These are phyloP conservation scores for Debaryomyces robertsiae DNA, from an alignment of 1,139 yeast species.

Conservation along the genomic window DNA sequence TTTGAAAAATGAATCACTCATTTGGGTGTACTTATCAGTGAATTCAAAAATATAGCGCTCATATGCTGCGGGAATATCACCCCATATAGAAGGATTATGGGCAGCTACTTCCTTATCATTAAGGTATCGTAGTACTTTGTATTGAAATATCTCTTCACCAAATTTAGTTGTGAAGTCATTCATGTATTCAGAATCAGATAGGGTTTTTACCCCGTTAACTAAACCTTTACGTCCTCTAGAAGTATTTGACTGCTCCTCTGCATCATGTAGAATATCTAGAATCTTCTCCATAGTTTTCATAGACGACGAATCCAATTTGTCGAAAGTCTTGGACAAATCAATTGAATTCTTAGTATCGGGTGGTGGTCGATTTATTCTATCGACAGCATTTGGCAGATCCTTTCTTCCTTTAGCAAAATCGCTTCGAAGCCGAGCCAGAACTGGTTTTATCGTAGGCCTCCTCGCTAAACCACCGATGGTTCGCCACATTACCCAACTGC, in stretches of 20 bases:
- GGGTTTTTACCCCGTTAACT: constrained; percentile 5
- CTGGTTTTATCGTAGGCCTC: neutral
- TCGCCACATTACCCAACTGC: too few relatives aligned
- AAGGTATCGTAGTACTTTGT: constrained; percentile 18
- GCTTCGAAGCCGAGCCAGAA: neutral
- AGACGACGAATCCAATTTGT: constrained; percentile 17
- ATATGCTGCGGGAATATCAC: constrained; percentile 6
- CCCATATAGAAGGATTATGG: constrained; percentile 16
- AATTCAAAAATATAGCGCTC: constrained; percentile 1
- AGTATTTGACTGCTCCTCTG: constrained; percentile 11
- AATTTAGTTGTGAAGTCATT: constrained; percentile 12
- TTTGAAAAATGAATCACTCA: constrained; percentile 14
- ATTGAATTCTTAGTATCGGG: constrained; percentile 1
- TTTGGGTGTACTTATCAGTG: constrained; percentile 9
- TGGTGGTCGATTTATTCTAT: neutral
- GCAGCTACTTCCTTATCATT: constrained; percentile 18
- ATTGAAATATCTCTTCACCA: constrained; percentile 22
- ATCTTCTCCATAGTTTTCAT: constrained; percentile 22
- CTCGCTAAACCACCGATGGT: neutral
- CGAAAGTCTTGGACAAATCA: constrained; percentile 15
- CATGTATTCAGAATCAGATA: constrained; percentile 7
- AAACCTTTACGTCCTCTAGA: neutral
- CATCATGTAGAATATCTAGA: constrained; percentile 17
- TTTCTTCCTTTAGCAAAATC: neutral
- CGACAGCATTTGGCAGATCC: neutral